Evolutionary conservation across 345 rosid species (phyloP).

Genomic region (Boechera stricta): DNA sequence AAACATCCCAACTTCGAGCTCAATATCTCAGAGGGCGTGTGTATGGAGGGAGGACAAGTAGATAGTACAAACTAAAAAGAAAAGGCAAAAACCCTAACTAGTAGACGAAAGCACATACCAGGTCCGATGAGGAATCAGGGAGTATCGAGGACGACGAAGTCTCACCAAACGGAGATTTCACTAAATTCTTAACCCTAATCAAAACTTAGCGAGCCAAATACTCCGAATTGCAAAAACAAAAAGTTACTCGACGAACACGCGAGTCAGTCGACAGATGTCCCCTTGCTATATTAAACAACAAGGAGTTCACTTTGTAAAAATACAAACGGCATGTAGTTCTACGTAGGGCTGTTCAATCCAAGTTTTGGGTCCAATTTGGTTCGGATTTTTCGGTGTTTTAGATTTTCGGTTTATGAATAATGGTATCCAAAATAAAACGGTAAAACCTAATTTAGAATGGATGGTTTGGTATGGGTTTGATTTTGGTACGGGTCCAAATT

Average conservation of each 20-base stretch:
- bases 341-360: no score
- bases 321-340: background rate
- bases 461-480: no score
- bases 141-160: background rate
- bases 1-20: slow-evolving; percentile 17
- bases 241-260: background rate
- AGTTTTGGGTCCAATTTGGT: no score
- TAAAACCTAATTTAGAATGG: no score
- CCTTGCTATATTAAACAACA: background rate
- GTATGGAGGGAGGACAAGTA: no score
- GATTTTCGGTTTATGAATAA: no score
- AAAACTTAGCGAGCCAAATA: background rate
- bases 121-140: slow-evolving; percentile 4
- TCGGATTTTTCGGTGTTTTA: no score
- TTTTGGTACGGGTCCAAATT: no score
- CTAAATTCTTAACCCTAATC: slow-evolving; percentile 25
- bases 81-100: slow-evolving; percentile 16
- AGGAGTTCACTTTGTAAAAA: background rate
- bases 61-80: background rate
- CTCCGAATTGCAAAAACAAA: background rate
- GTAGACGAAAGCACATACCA: slow-evolving; percentile 13
- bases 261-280: background rate
- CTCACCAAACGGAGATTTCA: slow-evolving; percentile 15
- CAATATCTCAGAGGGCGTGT: background rate
- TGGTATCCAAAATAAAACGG: no score